Evolutionary conservation across 805 yeast genomes (phyloP), one percentile per base, ranked within the genome.

Genomic region (Myxozyma geophila): DNA sequence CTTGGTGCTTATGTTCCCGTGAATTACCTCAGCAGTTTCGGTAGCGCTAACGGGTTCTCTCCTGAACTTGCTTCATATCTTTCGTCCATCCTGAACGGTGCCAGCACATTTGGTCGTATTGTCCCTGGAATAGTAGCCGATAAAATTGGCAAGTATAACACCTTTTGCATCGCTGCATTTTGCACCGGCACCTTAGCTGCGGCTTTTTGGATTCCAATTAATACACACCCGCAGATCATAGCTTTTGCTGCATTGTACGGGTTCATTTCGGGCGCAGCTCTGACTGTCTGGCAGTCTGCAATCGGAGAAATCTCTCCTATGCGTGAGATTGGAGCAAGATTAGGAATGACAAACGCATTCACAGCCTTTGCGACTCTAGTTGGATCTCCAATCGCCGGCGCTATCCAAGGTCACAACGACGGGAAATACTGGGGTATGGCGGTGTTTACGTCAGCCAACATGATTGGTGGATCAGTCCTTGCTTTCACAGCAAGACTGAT

Each of bases 121-220:
- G 65, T 79, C n/a, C 80, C 83, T 3, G 85, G 83, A 0, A 72
- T 77, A 57, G 52, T 80, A 7, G 79, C 84, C 0, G 85, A 82
- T 69, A 73, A 67, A 47, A 68, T 79, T 23, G 88, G 89, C 5
- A 75, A 84, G 19, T 83, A 83, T 70, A 86, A 86, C 70, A 77
- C 84, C 46, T 80, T 83, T 71, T 77, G 80, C 5, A 63, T 79
- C 1, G 74, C 79, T 37, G 70, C 77, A 19, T 39, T 72, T 0
- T 44, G 75, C 57, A 75, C 83, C 13, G 76, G 81, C 0, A 19
- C 86, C 0, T 72, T 84, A 10, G 78, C 84, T 1, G 76, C 87
- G 54, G 79, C 80, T 0, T 70, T 87, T 21, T 87, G 92, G 92
- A 74, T 86, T 19, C 92, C 92, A 0, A 83, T 87, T 7, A 57